These are phyloP conservation scores for Anacardium occidentale DNA, from an alignment of 345 rosid genomes.

Conservation along the genomic window DNA sequence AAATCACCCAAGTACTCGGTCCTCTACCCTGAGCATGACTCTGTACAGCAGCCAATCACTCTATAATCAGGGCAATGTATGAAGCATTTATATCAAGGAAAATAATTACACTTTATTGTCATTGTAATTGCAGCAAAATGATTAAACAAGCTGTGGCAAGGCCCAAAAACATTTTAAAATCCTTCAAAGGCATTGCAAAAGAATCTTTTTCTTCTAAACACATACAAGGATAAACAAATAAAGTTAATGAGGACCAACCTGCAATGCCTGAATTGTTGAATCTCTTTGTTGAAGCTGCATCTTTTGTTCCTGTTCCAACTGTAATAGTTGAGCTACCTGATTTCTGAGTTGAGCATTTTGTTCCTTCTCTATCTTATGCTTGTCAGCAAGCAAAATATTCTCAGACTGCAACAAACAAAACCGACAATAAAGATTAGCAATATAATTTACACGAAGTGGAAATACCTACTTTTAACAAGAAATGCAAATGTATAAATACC, in stretches of 20 bases:
- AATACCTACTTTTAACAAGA: neutral
- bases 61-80: neutral
- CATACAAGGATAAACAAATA: neutral
- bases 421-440: slow-evolving; percentile 17
- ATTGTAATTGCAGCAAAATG: neutral
- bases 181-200: neutral
- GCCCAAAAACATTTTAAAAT: neutral
- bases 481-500: neutral
- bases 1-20: neutral
- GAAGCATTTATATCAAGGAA: neutral
- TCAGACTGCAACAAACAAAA: slow-evolving; percentile 67
- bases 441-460: slow-evolving; percentile 11
- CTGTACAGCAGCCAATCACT: neutral
- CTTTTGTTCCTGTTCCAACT: slow-evolving; percentile 79
- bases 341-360: slow-evolving; percentile 85
- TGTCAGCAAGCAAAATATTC: slow-evolving; percentile 74
- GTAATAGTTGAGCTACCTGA: slow-evolving; percentile 78
- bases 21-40: neutral
- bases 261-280: slow-evolving; percentile 68
- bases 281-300: slow-evolving; percentile 69
- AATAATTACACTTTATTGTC: neutral
- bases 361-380: slow-evolving; percentile 82
- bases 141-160: neutral
- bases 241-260: slow-evolving; percentile 48
- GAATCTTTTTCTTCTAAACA: neutral